These are phyloP conservation scores for Myxozyma sirexii DNA, from an alignment of 805 yeast genomes.

Conservation along the genomic window DNA sequence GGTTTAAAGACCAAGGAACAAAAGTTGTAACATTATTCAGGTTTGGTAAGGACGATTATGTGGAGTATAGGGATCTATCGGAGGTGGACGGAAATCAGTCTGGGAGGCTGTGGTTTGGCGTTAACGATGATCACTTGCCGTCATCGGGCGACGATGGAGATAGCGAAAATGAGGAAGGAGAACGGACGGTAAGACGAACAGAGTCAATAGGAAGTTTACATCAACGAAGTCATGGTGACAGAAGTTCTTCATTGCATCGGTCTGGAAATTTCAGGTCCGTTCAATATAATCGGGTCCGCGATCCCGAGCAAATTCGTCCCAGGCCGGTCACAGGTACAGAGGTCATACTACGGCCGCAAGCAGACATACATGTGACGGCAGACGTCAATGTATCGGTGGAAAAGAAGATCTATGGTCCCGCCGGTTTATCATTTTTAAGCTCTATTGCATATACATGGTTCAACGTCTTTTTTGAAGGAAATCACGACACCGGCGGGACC, in stretches of 20 bases:
- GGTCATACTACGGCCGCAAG: slow-evolving; percentile 26
- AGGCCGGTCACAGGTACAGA: slow-evolving; percentile 8
- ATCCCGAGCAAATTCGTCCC: neutral
- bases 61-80: neutral
- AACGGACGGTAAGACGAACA: neutral
- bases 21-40: slow-evolving; percentile 24
- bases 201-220: slow-evolving; percentile 10
- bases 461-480: slow-evolving; percentile 50
- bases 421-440: slow-evolving; percentile 31
- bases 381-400: slow-evolving; percentile 34
- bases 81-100: neutral
- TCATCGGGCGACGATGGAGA: slow-evolving; percentile 3
- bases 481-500: slow-evolving; percentile 36
- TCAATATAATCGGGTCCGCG: slow-evolving; percentile 1
- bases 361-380: slow-evolving; percentile 30
- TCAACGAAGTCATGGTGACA: neutral
- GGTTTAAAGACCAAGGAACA: slow-evolving; percentile 31
- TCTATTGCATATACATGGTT: slow-evolving; percentile 48
- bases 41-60: slow-evolving; percentile 22
- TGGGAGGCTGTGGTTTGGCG: slow-evolving; percentile 5
- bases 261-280: slow-evolving; percentile 12
- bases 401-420: slow-evolving; percentile 30
- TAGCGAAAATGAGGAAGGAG: neutral
- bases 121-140: neutral
- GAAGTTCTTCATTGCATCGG: slow-evolving; percentile 7